phyloP scores from a whole-genome alignment of 2,329 filamentous ascomycete species.

The Colletotrichum agaves region DNA sequence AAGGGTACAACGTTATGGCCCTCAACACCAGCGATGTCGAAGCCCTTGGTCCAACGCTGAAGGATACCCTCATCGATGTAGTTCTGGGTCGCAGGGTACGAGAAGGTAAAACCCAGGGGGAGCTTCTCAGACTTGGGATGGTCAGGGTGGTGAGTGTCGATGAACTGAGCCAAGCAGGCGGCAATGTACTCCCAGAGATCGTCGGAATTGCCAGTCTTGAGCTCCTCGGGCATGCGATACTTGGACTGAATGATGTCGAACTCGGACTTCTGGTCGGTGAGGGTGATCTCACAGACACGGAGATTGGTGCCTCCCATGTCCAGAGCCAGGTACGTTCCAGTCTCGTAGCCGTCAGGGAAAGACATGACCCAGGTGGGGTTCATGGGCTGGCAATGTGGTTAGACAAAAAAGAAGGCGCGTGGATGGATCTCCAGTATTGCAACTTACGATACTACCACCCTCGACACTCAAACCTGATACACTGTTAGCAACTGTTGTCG shows the following conservation, averaged over 20 bases:
- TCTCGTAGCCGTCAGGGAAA: slow-evolving; percentile 87
- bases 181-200: slow-evolving; percentile 96
- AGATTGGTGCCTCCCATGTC: slow-evolving; percentile 98
- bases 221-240: slow-evolving; percentile 92
- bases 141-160: slow-evolving; percentile 84
- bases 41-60: slow-evolving; percentile 97
- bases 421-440: not conserved
- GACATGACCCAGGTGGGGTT: slow-evolving; percentile 97
- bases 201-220: slow-evolving; percentile 85
- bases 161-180: slow-evolving; percentile 90
- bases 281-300: slow-evolving; percentile 90
- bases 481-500: slow-evolving; percentile 32
- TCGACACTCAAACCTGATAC: slow-evolving; percentile 79
- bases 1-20: slow-evolving; percentile 90
- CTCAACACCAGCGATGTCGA: slow-evolving; percentile 92
- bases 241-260: slow-evolving; percentile 97
- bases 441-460: slow-evolving; percentile 89
- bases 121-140: slow-evolving; percentile 70
- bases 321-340: slow-evolving; percentile 86
- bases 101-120: slow-evolving; percentile 94
- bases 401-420: slow-evolving; percentile 30
- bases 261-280: slow-evolving; percentile 88
- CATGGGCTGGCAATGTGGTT: slow-evolving; percentile 77
- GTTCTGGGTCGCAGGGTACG: slow-evolving; percentile 91
- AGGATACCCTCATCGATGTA: slow-evolving; percentile 93